Conservation (phyloP, 371 early-diverging fungal species). For the Funneliformis caledonium region DNA sequence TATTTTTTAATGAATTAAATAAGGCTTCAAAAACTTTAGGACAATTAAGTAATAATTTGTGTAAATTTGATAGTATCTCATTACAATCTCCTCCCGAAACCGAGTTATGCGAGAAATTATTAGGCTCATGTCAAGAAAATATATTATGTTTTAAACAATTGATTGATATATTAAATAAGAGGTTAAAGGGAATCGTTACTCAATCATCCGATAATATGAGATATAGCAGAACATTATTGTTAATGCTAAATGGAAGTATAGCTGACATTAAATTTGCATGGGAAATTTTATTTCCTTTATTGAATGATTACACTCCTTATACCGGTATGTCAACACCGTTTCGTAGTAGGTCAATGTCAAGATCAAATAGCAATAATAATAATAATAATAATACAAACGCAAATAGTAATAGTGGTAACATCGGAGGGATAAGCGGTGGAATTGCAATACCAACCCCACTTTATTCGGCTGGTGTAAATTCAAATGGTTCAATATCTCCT, state of each 20-base stretch:
- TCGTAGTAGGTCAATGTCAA: constrained; percentile 36
- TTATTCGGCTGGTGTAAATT: neutral
- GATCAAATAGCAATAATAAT: constrained; percentile 30
- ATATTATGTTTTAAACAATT: constrained; percentile 10
- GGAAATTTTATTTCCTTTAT: constrained; percentile 32
- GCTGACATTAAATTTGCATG: constrained; percentile 41
- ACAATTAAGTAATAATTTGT: constrained; percentile 26
- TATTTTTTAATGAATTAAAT: constrained; percentile 24
- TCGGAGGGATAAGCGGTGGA: no score
- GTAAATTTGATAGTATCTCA: constrained; percentile 27
- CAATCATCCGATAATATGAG: constrained; percentile 38
- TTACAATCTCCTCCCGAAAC: constrained; percentile 12
- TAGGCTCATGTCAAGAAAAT: constrained; percentile 18
- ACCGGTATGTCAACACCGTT: constrained; percentile 30
- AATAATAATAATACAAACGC: neutral
- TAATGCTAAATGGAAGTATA: constrained; percentile 32
- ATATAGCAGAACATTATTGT: constrained; percentile 30
- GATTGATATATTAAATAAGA: constrained; percentile 19
- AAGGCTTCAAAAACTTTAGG: constrained; percentile 16
- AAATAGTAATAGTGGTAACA: neutral
- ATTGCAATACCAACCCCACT: neutral
- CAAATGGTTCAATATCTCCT: neutral
- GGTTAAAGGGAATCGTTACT: constrained; percentile 4
- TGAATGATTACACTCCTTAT: constrained; percentile 34
- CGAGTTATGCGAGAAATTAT: constrained; percentile 15